Evolutionary conservation across 495 filamentous ascomycete genomes (phyloP).

Genomic region (Neurospora tetrasperma): DNA sequence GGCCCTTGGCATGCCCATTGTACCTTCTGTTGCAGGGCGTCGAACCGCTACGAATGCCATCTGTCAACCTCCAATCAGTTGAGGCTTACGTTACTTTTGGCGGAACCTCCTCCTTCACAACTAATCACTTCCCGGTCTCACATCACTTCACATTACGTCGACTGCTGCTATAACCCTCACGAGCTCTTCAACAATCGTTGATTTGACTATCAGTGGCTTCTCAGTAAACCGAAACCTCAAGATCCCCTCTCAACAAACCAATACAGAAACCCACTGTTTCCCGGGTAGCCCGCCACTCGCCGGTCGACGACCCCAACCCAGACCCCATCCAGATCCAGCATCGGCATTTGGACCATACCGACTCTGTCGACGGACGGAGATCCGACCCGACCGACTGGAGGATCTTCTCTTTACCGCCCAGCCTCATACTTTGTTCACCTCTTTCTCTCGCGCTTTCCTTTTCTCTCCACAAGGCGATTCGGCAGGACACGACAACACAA

Average conservation of each 20-base stretch:
- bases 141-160: background rate
- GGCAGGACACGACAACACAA: background rate
- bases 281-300: background rate
- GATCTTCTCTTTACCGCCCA: background rate
- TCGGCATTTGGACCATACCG: background rate
- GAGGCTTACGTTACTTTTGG: background rate
- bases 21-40: background rate
- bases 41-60: background rate
- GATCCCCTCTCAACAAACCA: background rate
- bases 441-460: background rate
- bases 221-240: background rate
- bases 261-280: background rate
- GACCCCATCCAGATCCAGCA: background rate
- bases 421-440: background rate
- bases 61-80: background rate
- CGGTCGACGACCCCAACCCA: background rate
- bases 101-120: background rate
- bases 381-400: background rate
- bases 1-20: background rate
- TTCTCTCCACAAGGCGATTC: background rate
- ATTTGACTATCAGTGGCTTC: background rate
- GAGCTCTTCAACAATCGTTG: background rate
- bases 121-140: background rate
- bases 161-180: background rate
- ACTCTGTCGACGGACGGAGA: background rate